Evolutionary conservation across 2,329 filamentous ascomycete species (phyloP).

Genomic region (Teratosphaeria gauchensis): DNA sequence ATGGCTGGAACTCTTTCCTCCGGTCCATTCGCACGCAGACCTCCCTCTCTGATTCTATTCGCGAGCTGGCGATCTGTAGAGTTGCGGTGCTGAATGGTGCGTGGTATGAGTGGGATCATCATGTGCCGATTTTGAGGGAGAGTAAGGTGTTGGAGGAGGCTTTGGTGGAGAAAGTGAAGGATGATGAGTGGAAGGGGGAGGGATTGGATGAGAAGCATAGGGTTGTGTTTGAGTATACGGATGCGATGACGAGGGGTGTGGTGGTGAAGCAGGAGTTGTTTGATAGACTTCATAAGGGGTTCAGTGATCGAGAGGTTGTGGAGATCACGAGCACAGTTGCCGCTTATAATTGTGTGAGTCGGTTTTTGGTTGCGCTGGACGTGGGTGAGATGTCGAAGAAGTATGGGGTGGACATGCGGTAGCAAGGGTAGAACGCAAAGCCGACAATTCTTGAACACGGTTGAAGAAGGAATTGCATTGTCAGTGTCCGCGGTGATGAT

Average conservation of each 20-base stretch:
- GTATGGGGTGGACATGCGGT: conserved; percentile 21
- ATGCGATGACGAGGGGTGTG: conserved; percentile 74
- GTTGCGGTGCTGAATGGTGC: conserved; percentile 72
- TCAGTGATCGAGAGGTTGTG: conserved; percentile 63
- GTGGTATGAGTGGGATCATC: conserved; percentile 78
- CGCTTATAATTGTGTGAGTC: conserved; percentile 75
- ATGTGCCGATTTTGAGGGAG: conserved; percentile 59
- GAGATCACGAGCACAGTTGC: conserved; percentile 73
- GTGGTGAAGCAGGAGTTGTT: conserved; percentile 62
- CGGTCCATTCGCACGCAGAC: conserved; percentile 47
- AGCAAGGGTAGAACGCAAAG: not conserved
- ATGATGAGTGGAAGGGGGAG: conserved; percentile 26
- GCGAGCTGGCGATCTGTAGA: conserved; percentile 71
- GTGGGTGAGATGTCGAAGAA: conserved; percentile 38
- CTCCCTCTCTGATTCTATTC: conserved; percentile 42
- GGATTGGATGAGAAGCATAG: conserved; percentile 52
- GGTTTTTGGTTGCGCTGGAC: conserved; percentile 74
- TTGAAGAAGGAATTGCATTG: not conserved
- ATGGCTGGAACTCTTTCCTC: conserved; percentile 51
- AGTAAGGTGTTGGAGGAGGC: conserved; percentile 50
- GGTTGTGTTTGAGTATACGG: conserved; percentile 62
- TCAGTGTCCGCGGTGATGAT: not conserved
- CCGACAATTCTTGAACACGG: too few species aligned
- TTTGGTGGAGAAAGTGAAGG: conserved; percentile 36
- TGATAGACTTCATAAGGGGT: conserved; percentile 48